A percentile compares a stretch with the other conserved stretches of the same genome.
These are phyloP conservation scores for Rhipidocladum racemiflorum DNA, from an alignment of 176 grass and related monocot genomes.

Conservation along the genomic window DNA sequence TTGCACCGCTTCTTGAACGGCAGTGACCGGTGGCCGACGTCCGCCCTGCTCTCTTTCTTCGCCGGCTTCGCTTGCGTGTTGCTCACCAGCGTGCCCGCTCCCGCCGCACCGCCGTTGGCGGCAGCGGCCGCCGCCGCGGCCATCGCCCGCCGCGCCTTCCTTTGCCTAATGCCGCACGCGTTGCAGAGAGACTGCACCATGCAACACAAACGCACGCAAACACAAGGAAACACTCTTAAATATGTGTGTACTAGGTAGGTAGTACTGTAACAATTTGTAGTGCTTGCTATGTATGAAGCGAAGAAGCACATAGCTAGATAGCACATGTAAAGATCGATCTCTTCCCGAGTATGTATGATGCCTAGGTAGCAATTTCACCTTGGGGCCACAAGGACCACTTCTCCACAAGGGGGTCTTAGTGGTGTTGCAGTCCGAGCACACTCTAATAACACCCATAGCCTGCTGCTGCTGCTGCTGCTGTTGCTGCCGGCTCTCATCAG, in stretches of 20 bases:
- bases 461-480: constrained; percentile 34
- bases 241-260: neutral
- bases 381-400: constrained; percentile 91
- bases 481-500: constrained; percentile 35
- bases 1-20: constrained; percentile 99
- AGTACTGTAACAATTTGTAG: neutral
- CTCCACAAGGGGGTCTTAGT: constrained; percentile 96
- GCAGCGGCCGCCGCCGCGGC: constrained; percentile 11
- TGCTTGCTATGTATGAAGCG: neutral
- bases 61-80: constrained; percentile 25
- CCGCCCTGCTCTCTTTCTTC: constrained; percentile 64
- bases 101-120: constrained; percentile 12
- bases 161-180: constrained; percentile 93
- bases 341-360: too few relatives aligned
- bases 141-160: constrained; percentile 86
- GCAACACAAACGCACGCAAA: neutral
- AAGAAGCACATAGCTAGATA: neutral
- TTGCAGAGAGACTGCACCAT: constrained; percentile 94
- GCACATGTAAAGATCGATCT: constrained; percentile 19
- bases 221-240: constrained; percentile 1
- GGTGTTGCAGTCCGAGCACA: constrained; percentile 95
- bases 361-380: constrained; percentile 47
- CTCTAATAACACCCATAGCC: constrained; percentile 57
- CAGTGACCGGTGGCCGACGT: constrained; percentile 56
- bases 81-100: neutral